phyloP scores from a whole-genome alignment of 495 filamentous ascomycete species.

The Niebla homalea region DNA sequence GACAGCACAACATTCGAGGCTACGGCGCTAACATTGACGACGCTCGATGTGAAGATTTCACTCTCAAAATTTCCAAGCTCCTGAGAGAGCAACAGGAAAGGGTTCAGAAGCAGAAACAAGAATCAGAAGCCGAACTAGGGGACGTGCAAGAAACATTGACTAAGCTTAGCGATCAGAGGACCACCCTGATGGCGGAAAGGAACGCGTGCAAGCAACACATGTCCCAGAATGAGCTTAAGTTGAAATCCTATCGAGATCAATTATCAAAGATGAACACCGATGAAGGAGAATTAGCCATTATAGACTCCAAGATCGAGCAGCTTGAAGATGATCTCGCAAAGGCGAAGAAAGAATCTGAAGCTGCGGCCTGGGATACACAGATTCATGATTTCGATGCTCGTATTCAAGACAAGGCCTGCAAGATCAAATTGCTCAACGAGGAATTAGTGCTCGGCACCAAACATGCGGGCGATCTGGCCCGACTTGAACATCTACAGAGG shows the following conservation, averaged over 20 bases:
- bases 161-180: constrained; percentile 53
- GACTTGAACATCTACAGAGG: constrained; percentile 63
- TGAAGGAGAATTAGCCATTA: constrained; percentile 62
- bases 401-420: constrained; percentile 53
- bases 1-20: constrained; percentile 68
- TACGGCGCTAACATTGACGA: constrained; percentile 71
- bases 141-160: constrained; percentile 52
- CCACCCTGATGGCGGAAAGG: constrained; percentile 56
- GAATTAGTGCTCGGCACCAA: constrained; percentile 72
- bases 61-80: constrained; percentile 59
- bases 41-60: constrained; percentile 57
- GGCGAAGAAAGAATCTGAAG: constrained; percentile 45
- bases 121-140: constrained; percentile 56
- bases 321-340: constrained; percentile 46
- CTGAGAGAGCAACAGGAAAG: constrained; percentile 63
- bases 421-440: constrained; percentile 49
- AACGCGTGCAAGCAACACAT: constrained; percentile 56
- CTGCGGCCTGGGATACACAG: constrained; percentile 53
- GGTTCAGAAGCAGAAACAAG: constrained; percentile 57
- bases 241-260: constrained; percentile 45
- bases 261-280: constrained; percentile 62
- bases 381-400: constrained; percentile 47
- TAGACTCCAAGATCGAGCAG: constrained; percentile 61
- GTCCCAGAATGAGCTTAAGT: constrained; percentile 51
- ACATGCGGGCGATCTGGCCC: constrained; percentile 64